Evolutionary conservation across 169 alveolate genomes (phyloP), one percentile per base, ranked within the genome.

Genomic region (Cryptosporidium xiaoi): DNA sequence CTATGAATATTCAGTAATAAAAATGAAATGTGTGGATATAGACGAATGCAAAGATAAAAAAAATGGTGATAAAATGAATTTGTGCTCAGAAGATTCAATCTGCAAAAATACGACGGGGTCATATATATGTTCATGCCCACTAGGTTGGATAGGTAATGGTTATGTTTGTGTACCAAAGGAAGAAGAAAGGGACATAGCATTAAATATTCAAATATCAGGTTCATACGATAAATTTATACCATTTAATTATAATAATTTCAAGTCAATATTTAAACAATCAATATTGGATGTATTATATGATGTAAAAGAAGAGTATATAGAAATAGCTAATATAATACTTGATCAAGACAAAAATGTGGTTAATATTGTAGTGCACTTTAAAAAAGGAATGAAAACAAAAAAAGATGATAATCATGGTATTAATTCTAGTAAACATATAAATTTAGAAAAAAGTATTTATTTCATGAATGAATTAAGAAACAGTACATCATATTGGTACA

Each of bases 31-130:
- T 12, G 20, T 77, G 2, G 87, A 77, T 34, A 36, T 77, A 16
- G 62, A 77, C 48, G 87, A 77, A 29, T 77, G 87, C 36, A 36
- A 36, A 13, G 48, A 40, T 12, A 48, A 24, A 36, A 60, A 29
- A n/a, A 46, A 60, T 60, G 71, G 65, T 10, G 33, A 48, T 10
- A 8, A 24, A 24, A 13, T 65, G 67, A 71, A 83, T 67, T n/a
- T 56, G 55, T 91, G 93, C 62, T 83, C 84, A 10, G 36, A 53
- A 18, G 65, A 55, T 29, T 90, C 91, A 16, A 71, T 48, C 20
- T 91, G 93, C 58, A 67, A 90, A 8, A 91, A 91, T 89, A 91
- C 92, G 12, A 48, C 66, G 31, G 93, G 93, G 1, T 66, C 91
- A 34, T 91, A 58, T 83, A 40, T 53, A 16, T 91, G 93, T 69